phyloP scores from a whole-genome alignment of 805 yeast genomes.

The Suhomyces sp. region DNA sequence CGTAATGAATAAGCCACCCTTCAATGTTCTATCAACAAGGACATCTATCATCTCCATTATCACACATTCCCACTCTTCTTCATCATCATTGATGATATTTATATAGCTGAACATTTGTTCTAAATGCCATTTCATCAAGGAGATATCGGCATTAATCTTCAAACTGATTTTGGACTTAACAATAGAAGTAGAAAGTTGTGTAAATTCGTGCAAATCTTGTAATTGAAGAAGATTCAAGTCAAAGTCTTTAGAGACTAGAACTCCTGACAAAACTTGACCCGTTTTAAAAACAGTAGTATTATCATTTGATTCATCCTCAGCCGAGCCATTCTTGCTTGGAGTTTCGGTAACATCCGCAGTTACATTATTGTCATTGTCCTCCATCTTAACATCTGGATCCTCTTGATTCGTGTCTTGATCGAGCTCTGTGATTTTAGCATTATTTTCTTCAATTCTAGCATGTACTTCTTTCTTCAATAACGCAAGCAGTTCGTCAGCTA shows the following conservation, averaged over 20 bases:
- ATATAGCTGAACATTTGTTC: constrained; percentile 93
- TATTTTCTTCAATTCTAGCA: constrained; percentile 46
- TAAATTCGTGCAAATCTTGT: constrained; percentile 84
- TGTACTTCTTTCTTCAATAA: constrained; percentile 54
- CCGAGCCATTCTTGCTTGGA: constrained; percentile 5
- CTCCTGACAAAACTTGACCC: constrained; percentile 63
- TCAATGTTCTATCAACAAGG: constrained; percentile 43
- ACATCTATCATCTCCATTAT: constrained; percentile 47
- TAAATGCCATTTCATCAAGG: constrained; percentile 83
- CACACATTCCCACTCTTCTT: constrained; percentile 41
- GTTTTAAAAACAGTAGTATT: constrained; percentile 9
- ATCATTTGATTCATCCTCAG: constrained; percentile 2
- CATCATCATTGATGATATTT: constrained; percentile 59
- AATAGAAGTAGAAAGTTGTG: constrained; percentile 81
- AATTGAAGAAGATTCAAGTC: constrained; percentile 80
- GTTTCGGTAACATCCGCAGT: not conserved
- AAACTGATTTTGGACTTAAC: constrained; percentile 80
- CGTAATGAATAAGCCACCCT: constrained; percentile 45
- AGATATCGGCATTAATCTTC: constrained; percentile 75
- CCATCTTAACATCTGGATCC: constrained; percentile 12
- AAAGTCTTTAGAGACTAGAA: constrained; percentile 87
- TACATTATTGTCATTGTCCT: constrained; percentile 5
- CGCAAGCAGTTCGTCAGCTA: constrained; percentile 46
- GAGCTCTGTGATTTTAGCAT: constrained; percentile 34
- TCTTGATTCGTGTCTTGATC: constrained; percentile 11